Base-by-base conservation (phyloP, 169 alveolate species). In the Eimeria tenella region DNA sequence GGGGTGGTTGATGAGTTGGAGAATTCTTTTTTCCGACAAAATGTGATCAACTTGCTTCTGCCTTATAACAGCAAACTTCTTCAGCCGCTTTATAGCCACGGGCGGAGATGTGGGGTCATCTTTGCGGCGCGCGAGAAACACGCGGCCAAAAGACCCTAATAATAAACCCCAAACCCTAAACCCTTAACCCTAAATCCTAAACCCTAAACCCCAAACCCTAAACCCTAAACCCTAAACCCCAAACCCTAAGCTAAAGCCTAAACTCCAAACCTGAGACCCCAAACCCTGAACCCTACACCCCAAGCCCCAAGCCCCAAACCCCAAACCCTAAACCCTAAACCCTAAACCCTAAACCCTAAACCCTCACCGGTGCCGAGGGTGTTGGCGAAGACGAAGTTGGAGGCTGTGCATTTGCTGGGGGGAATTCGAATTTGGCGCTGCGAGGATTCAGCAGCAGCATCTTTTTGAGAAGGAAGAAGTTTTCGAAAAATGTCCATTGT, bases 91-190 rank as follows among this genome's bases (percentile, higher is more conserved):
- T 83, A 98, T 73, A 0, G 98, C 99, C 13, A 95, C 95, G 50
- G 95, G 96, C 49, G 96, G 86, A 8, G 95, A 96, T 8, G 95
- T 84, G 21, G 93, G 60, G 93, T 96, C 95, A 50, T 73, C 93
- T 50, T 62, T 89, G 31, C 87, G 17, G 49, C 91, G 97, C 55
- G 99, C 98, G 58, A 98, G 94, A 93, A 96, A 97, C 49, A 98
- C 99, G 75, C 98, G 93, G 5, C 99, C 99, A 77, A 97, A 98
- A 49, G 98, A 96, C 15, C 99, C 99, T 95, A 95, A 82, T 11
- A 23, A 53, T n/a, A 13, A 10, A 21, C 7, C 62, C 84, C 9
- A 25, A 74, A 25, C 84, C 9, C 9, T 8, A 19, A 65, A 49
- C n/a, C n/a, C n/a, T n/a, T n/a, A n/a, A n/a, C n/a, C n/a, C n/a